A percentile compares a stretch with the other conserved stretches of the same genome.
These are phyloP conservation scores for Kazachstania bromeliacearum DNA, from an alignment of 805 yeast genomes.

Conservation along the genomic window DNA sequence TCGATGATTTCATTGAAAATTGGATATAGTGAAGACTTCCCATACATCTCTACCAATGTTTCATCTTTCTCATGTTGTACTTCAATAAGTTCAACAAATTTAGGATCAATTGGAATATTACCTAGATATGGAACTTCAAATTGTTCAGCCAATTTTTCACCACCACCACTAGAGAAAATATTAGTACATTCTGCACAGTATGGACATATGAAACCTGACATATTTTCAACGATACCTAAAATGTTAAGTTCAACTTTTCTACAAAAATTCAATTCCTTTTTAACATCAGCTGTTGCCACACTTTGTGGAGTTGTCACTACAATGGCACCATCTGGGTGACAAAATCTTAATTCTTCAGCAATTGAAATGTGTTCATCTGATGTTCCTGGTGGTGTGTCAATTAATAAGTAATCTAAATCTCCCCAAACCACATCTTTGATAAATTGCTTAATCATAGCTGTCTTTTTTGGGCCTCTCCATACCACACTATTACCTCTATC, in stretches of 20 bases:
- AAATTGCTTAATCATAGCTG: conserved; percentile 95
- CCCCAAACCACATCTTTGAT: conserved; percentile 91
- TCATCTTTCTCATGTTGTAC: conserved; percentile 28
- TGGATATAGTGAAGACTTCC: conserved; percentile 25
- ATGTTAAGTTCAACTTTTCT: conserved; percentile 70
- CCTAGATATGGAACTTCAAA: conserved; percentile 66
- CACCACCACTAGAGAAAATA: conserved; percentile 92
- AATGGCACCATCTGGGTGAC: conserved; percentile 81
- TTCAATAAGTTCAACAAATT: conserved; percentile 83
- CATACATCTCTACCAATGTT: conserved; percentile 32
- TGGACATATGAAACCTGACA: conserved; percentile 96
- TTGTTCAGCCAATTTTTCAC: conserved; percentile 55
- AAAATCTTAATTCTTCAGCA: conserved; percentile 74
- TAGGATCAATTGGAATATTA: conserved; percentile 86
- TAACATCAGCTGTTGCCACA: conserved; percentile 88
- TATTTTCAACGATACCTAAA: conserved; percentile 85
- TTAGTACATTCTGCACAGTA: conserved; percentile 86
- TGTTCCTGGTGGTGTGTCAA: conserved; percentile 98
- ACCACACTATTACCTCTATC: conserved; percentile 86
- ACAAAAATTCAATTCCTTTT: conserved; percentile 89
- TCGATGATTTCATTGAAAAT: conserved; percentile 40
- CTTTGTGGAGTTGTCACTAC: conserved; percentile 95
- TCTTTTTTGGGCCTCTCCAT: conserved; percentile 98
- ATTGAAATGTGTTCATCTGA: conserved; percentile 96
- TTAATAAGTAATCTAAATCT: conserved; percentile 57